A percentile compares a stretch with the other conserved stretches of the same genome.
phyloP scores from a whole-genome alignment of 768 basidiomycete species.

The Mycena indigotica region DNA sequence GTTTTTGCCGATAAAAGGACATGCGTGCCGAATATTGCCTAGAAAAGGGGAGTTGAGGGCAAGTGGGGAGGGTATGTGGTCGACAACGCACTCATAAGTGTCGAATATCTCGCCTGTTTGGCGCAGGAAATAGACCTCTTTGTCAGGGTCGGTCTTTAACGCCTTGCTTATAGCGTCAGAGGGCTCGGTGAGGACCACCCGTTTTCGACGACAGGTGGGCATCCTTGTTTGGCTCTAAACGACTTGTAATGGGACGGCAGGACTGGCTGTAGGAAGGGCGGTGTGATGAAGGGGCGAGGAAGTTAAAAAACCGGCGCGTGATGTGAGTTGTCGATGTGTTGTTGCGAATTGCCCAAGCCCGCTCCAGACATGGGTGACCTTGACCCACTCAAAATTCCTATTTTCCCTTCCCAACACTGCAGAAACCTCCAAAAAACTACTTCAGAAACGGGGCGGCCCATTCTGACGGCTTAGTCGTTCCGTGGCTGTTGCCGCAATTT shows the following conservation, averaged over 20 bases:
- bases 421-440: background rate
- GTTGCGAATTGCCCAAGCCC: too few species aligned
- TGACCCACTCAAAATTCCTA: background rate
- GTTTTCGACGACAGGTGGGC: constrained; percentile 89
- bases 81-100: constrained; percentile 81
- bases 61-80: constrained; percentile 28
- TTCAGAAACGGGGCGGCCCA: background rate
- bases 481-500: background rate
- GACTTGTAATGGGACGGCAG: constrained; percentile 17
- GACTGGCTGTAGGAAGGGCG: background rate
- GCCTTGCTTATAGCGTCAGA: constrained; percentile 69
- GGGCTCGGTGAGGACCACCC: constrained; percentile 86
- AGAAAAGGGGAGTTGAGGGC: constrained; percentile 26
- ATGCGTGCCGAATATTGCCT: constrained; percentile 87
- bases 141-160: constrained; percentile 62
- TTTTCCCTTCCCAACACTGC: background rate
- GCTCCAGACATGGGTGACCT: too few species aligned
- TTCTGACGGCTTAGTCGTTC: background rate
- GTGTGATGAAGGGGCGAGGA: constrained; percentile 33
- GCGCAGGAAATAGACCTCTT: constrained; percentile 86
- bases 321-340: constrained; percentile 37
- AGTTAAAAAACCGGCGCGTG: constrained; percentile 41
- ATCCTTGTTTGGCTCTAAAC: constrained; percentile 40
- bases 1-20: constrained; percentile 91
- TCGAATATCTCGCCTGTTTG: constrained; percentile 98